Percentiles rank a stretch among this genome's conserved stretches.
Conservation (phyloP, 2,329 filamentous ascomycete species). For the Cercospora brassicicola region DNA sequence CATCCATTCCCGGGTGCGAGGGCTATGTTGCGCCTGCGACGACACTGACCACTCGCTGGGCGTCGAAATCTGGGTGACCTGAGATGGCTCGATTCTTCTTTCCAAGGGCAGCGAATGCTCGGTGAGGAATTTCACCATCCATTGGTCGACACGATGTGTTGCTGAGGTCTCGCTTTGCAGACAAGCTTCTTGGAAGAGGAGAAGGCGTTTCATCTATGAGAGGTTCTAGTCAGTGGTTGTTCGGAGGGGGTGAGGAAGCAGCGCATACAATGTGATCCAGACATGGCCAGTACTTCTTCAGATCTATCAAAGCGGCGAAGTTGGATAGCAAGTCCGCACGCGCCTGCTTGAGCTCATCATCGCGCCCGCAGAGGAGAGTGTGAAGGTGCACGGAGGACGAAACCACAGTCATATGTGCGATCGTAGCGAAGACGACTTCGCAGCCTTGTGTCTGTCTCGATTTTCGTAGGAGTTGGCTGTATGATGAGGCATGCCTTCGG, state of each 20-base stretch:
- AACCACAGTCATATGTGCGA: background rate
- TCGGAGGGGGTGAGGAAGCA: too few species aligned
- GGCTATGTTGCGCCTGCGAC: background rate
- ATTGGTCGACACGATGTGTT: background rate
- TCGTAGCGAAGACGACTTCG: background rate
- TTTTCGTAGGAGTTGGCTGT: background rate
- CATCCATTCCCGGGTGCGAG: background rate
- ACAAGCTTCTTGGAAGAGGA: background rate
- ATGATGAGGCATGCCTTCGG: background rate
- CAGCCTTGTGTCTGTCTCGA: background rate
- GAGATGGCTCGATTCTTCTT: background rate
- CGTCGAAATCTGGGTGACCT: background rate
- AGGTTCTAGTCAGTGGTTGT: too few species aligned
- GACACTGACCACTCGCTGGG: background rate
- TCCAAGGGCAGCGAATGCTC: background rate
- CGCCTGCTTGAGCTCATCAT: background rate
- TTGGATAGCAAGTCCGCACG: background rate
- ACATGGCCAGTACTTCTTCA: background rate
- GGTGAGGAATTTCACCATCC: background rate
- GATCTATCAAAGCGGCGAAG: background rate
- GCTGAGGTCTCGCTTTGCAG: background rate
- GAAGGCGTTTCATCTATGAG: background rate
- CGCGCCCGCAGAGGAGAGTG: background rate
- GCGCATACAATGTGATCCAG: background rate
- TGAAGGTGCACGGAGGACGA: background rate